Conservation (phyloP, 1,139 yeast genomes). For the Pichia sp. region DNA sequence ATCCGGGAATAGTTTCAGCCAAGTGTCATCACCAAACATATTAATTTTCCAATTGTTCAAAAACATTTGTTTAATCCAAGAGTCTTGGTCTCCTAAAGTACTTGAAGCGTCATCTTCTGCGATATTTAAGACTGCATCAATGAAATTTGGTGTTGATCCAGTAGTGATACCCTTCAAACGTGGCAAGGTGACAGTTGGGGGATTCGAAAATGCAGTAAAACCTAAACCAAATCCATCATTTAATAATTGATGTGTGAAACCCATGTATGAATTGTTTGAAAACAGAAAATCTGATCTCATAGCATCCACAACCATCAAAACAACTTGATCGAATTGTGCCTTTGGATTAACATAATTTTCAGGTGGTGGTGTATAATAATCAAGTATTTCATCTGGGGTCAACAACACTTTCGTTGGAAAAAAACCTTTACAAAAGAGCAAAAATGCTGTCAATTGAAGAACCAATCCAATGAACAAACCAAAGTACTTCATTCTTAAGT, state of each 20-base stretch:
- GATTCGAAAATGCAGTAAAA: conserved; percentile 83
- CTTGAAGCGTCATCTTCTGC: conserved; percentile 88
- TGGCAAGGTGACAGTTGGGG: conserved; percentile 81
- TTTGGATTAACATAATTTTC: conserved; percentile 23
- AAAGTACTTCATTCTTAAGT: conserved; percentile 12
- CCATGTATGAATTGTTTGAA: conserved; percentile 57
- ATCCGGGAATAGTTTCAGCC: conserved; percentile 81
- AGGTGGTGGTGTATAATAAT: conserved; percentile 20
- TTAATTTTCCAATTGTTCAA: conserved; percentile 45
- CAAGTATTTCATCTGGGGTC: conserved; percentile 21
- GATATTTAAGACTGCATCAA: conserved; percentile 85
- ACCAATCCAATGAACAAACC: conserved; percentile 26
- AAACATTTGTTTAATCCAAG: conserved; percentile 72
- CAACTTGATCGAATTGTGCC: conserved; percentile 59
- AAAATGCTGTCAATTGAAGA: conserved; percentile 46
- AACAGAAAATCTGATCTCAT: conserved; percentile 82
- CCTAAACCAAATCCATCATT: conserved; percentile 69
- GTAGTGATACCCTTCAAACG: conserved; percentile 74
- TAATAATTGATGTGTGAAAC: conserved; percentile 59
- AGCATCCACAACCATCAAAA: conserved; percentile 89
- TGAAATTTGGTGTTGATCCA: conserved; percentile 72
- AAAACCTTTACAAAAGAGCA: conserved; percentile 71
- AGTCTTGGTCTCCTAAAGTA: conserved; percentile 68
- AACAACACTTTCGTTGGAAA: conserved; percentile 70
- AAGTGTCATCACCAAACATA: conserved; percentile 96